phyloP scores from a whole-genome alignment of 352 stramenopile genomes.

The Phytophthora hibernalis region DNA sequence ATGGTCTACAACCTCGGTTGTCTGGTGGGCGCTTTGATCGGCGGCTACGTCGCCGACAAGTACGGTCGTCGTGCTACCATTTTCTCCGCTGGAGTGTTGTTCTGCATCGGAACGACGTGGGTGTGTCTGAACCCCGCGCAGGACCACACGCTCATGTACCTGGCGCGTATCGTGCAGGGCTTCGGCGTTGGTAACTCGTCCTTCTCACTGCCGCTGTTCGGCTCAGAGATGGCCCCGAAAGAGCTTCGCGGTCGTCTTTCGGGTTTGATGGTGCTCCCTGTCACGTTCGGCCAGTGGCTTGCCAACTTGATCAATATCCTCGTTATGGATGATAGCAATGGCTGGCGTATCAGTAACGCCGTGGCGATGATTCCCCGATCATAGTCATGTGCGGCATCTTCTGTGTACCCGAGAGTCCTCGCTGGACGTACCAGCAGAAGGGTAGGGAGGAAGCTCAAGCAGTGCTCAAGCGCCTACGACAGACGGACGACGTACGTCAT shows the following conservation, averaged over 20 bases:
- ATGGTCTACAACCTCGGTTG: slow-evolving; percentile 55
- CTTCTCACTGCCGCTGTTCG: slow-evolving; percentile 46
- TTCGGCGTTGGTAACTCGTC: slow-evolving; percentile 46
- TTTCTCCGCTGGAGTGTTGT: slow-evolving; percentile 43
- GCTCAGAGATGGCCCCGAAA: slow-evolving; percentile 52
- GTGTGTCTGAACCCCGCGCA: slow-evolving; percentile 28
- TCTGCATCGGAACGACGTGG: slow-evolving; percentile 43
- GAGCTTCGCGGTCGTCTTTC: slow-evolving; percentile 45
- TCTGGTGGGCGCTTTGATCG: slow-evolving; percentile 43
- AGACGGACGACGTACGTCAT: slow-evolving; percentile 32
- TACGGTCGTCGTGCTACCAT: slow-evolving; percentile 43
- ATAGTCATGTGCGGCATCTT: slow-evolving; percentile 54
- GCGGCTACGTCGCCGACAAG: slow-evolving; percentile 39
- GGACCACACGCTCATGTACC: slow-evolving; percentile 33
- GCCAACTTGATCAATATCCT: slow-evolving; percentile 46
- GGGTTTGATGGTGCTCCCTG: slow-evolving; percentile 36
- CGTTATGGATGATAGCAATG: slow-evolving; percentile 31
- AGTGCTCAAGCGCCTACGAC: slow-evolving; percentile 38
- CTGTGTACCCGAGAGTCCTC: slow-evolving; percentile 40
- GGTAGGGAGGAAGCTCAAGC: slow-evolving; percentile 31
- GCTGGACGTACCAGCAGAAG: slow-evolving; percentile 40
- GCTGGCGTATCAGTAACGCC: slow-evolving; percentile 49
- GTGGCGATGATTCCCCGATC: slow-evolving; percentile 41
- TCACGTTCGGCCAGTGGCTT: slow-evolving; percentile 43
- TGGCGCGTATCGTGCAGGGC: slow-evolving; percentile 43